These are phyloP conservation scores for Fusarium setosum DNA, from an alignment of 2,329 filamentous ascomycete species.

Conservation along the genomic window DNA sequence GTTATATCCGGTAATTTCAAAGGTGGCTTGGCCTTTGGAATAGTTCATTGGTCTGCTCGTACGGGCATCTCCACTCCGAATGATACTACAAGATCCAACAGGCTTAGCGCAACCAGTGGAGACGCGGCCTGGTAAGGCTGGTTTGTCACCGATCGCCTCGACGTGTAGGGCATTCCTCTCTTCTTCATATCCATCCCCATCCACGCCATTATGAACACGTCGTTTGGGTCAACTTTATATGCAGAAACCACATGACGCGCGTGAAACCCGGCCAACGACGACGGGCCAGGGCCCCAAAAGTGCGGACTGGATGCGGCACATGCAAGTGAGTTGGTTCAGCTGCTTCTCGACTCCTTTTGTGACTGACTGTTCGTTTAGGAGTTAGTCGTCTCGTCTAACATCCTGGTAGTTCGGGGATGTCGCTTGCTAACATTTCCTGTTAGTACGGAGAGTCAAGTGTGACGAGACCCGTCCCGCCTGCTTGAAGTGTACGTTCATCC, in stretches of 20 bases:
- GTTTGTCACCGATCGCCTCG: neutral
- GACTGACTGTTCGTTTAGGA: neutral
- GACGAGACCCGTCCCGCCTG: conserved; percentile 17
- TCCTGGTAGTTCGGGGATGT: accelerated
- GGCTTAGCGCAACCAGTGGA: neutral
- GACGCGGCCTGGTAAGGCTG: neutral
- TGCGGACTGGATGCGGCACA: conserved; percentile 19
- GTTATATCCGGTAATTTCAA: no score
- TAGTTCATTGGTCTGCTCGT: conserved; percentile 5
- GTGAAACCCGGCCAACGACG: conserved; percentile 21
- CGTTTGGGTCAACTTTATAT: neutral
- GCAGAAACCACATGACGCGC: conserved; percentile 13
- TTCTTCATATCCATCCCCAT: neutral
- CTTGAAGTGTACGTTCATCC: conserved; percentile 2
- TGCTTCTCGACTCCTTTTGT: no score
- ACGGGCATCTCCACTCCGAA: neutral
- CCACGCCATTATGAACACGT: no score
- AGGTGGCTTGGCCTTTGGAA: neutral
- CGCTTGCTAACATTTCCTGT: neutral
- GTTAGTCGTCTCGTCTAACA: neutral
- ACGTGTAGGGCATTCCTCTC: neutral
- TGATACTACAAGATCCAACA: neutral
- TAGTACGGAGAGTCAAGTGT: conserved; percentile 28
- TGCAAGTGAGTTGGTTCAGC: conserved; percentile 28
- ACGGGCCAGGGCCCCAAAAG: conserved; percentile 7